Base-by-base conservation (phyloP, 768 basidiomycete genomes). In the Candolleomyces aberdarensis region DNA sequence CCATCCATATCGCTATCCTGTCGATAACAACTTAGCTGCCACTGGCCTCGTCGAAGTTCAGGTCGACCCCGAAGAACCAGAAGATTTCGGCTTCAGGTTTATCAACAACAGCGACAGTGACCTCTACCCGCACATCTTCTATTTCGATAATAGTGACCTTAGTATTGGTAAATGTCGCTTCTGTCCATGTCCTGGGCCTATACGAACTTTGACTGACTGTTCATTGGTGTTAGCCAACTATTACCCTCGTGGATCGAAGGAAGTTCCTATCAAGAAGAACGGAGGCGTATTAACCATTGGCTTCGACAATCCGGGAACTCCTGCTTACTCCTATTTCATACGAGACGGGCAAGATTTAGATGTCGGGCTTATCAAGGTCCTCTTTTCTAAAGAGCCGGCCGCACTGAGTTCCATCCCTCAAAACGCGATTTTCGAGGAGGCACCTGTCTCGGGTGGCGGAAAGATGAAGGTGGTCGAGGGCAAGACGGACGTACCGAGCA, bases 321-420 rank as follows among this genome's bases (percentile, higher is more conserved):
- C 56, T 6, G 69, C 74, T 3, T 69, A 64, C 51, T 13, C 50
- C 0, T 76, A 62, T 60, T 65, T 50, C 36, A 60, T 71, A 31
- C 46, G 58, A 20, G 59, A 66, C 0, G 65, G 63, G 6, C 70
- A 75, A 58, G 63, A 70, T 22, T 40, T 75, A 17, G 77, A 78
- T 50, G 70, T 77, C 14, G 73, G 75, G 13, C 76, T 70, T 56
- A 53, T 78, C 13, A 77, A 77, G 57, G 39, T 75, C 3, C 72
- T 74, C 52, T 63, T 77, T 19, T 63, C 76, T 41, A 61, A 54
- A 14, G 32, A 55, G 32, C 60, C 60, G 10, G 17, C 43, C 4
- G 60, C 56, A 5, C 32, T 61, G 29, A 17, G 36, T 13, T 26
- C 14, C 19, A 51, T 61, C 31, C 51, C 52, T 20, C 60, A 56